These are phyloP conservation scores for Suillus ampliporus DNA, from an alignment of 768 basidiomycete genomes.

Conservation along the genomic window DNA sequence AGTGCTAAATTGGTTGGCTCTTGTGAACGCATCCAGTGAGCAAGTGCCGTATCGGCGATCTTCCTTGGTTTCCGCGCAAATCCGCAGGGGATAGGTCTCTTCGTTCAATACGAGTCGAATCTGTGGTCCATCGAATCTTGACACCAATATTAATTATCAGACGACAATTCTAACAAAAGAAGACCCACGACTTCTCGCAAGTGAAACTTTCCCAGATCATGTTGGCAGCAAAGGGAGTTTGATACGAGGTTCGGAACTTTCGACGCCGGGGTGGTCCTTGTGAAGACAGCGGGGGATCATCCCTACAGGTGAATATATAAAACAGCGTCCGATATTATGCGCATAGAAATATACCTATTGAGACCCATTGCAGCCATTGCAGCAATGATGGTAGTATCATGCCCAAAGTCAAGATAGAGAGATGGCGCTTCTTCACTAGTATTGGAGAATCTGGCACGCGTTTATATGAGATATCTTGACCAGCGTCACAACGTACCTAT, in stretches of 20 bases:
- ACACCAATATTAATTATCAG: constrained; percentile 7
- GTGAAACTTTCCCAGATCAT: constrained; percentile 44
- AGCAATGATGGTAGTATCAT: too few relatives aligned
- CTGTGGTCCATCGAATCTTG: constrained; percentile 32
- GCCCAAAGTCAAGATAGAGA: too few relatives aligned
- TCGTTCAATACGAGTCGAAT: constrained; percentile 43
- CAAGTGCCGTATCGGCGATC: constrained; percentile 38
- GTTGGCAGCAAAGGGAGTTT: constrained; percentile 44
- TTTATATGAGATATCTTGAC: too few relatives aligned
- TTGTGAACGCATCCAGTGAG: constrained; percentile 36
- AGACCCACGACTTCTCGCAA: constrained; percentile 31
- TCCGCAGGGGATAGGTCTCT: constrained; percentile 38
- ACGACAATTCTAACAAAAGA: background rate
- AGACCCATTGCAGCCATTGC: too few relatives aligned
- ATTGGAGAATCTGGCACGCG: too few relatives aligned
- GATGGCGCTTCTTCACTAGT: too few relatives aligned
- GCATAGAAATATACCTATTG: too few relatives aligned
- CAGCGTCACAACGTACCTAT: too few relatives aligned
- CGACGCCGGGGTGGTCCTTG: constrained; percentile 33
- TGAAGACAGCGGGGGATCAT: constrained; percentile 32
- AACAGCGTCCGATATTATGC: background rate
- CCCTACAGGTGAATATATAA: constrained; percentile 19
- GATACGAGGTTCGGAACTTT: constrained; percentile 37
- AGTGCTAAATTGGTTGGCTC: constrained; percentile 24
- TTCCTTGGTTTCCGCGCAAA: constrained; percentile 28